phyloP scores from a whole-genome alignment of 345 rosid genomes.

The Rhodamnia argentea region DNA sequence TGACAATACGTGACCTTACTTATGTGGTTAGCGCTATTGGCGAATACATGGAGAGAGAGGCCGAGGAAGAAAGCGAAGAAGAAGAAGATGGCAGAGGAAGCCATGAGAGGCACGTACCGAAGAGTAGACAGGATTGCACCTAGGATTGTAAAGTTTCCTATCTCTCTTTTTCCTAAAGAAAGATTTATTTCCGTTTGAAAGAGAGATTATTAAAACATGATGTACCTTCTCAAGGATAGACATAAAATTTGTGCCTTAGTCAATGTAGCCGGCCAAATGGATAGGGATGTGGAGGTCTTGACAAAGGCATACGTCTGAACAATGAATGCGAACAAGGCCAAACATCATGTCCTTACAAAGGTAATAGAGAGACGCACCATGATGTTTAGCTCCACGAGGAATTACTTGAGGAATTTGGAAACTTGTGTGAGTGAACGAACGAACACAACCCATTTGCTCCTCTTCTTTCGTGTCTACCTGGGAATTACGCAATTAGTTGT shows the following conservation, averaged over 20 bases:
- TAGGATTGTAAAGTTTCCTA: neutral
- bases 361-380: neutral
- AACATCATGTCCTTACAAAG: neutral
- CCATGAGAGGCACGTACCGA: neutral
- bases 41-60: neutral
- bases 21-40: neutral
- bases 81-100: neutral
- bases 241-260: neutral
- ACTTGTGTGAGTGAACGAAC: rapidly evolving
- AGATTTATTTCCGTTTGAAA: neutral
- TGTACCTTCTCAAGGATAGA: neutral
- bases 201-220: neutral
- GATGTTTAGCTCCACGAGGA: neutral
- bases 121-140: neutral
- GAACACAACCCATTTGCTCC: neutral
- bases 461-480: neutral
- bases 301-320: neutral
- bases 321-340: neutral
- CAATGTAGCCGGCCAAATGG: neutral
- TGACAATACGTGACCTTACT: neutral
- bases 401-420: neutral
- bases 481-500: too few relatives aligned
- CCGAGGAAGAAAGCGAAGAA: neutral
- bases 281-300: neutral
- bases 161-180: neutral